A percentile compares a stretch with the other conserved stretches of the same genome.
Evolutionary conservation across 768 basidiomycete genomes (phyloP).

Genomic region (Amanita pallidorosea): DNA sequence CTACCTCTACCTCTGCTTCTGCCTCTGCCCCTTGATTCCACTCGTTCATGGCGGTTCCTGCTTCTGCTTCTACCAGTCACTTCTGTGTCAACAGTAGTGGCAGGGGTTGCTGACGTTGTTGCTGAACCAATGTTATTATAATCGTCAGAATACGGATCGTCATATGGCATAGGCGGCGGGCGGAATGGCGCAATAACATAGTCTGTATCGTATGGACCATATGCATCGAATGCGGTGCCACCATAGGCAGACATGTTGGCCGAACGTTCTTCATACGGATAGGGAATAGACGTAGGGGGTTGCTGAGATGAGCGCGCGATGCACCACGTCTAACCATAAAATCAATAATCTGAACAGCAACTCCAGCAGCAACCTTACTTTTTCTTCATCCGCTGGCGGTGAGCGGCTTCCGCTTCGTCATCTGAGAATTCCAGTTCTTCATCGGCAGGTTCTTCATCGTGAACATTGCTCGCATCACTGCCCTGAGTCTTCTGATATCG

Average conservation of each 20-base stretch:
- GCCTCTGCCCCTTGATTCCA: not conserved
- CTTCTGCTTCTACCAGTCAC: not conserved
- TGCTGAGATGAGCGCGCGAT: conserved; percentile 45
- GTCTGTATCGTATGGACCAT: conserved; percentile 62
- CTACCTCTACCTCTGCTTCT: conserved; percentile 18
- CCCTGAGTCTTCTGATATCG: conserved; percentile 66
- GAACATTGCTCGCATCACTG: conserved; percentile 88
- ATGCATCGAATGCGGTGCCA: conserved; percentile 53
- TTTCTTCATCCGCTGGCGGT: conserved; percentile 50
- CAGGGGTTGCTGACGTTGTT: conserved; percentile 6
- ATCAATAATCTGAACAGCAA: conserved; percentile 5
- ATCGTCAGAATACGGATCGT: conserved; percentile 63
- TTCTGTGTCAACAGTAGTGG: not conserved
- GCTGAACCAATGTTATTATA: conserved; percentile 20
- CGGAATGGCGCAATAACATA: conserved; percentile 45
- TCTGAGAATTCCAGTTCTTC: conserved; percentile 93
- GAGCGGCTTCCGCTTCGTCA: conserved; percentile 80
- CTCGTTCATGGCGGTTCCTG: conserved; percentile 8
- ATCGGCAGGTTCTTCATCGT: conserved; percentile 89
- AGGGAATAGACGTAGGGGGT: conserved; percentile 42
- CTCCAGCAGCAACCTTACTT: conserved; percentile 28
- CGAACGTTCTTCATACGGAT: conserved; percentile 46
- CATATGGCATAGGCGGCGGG: conserved; percentile 63
- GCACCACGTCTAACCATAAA: conserved; percentile 35
- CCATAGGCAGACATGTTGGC: conserved; percentile 31